phyloP scores from a whole-genome alignment of 2,329 filamentous ascomycete species.

The Paraconiothyrium sp. region DNA sequence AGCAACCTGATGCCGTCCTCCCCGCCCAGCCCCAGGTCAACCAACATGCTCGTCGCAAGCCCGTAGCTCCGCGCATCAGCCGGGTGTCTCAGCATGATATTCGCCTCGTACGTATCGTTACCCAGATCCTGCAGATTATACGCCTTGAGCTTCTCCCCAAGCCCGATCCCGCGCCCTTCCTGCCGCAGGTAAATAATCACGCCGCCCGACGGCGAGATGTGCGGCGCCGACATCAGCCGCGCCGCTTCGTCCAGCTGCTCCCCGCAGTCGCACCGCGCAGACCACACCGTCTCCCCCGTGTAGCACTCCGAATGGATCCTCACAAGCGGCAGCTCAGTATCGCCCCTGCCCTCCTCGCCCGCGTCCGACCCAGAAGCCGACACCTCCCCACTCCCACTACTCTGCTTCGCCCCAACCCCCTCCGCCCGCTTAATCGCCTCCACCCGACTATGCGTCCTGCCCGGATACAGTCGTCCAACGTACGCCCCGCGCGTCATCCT shows the following conservation, averaged over 20 bases:
- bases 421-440: slow-evolving; percentile 59
- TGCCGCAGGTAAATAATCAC: slow-evolving; percentile 96
- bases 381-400: slow-evolving; percentile 23
- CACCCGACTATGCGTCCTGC: slow-evolving; percentile 78
- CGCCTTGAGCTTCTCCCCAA: slow-evolving; percentile 95
- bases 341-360: slow-evolving; percentile 37
- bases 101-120: slow-evolving; percentile 97
- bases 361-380: slow-evolving; percentile 33
- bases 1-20: slow-evolving; percentile 80
- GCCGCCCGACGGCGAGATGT: slow-evolving; percentile 71
- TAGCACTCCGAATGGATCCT: slow-evolving; percentile 98
- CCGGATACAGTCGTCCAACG: slow-evolving; percentile 85
- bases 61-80: slow-evolving; percentile 96
- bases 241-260: slow-evolving; percentile 98
- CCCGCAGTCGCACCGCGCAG: slow-evolving; percentile 94
- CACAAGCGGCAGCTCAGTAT: slow-evolving; percentile 73
- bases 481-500: slow-evolving; percentile 96
- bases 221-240: slow-evolving; percentile 82
- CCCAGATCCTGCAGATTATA: slow-evolving; percentile 98
- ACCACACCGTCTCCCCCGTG: slow-evolving; percentile 98
- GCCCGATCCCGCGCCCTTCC: slow-evolving; percentile 93
- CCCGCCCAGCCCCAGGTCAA: slow-evolving; percentile 77
- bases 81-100: slow-evolving; percentile 87
- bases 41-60: slow-evolving; percentile 92
- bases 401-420: slow-evolving; percentile 33